Evolutionary conservation across 768 basidiomycete genomes (phyloP), one percentile per base, ranked within the genome.

Genomic region (Phallus indusiatus): DNA sequence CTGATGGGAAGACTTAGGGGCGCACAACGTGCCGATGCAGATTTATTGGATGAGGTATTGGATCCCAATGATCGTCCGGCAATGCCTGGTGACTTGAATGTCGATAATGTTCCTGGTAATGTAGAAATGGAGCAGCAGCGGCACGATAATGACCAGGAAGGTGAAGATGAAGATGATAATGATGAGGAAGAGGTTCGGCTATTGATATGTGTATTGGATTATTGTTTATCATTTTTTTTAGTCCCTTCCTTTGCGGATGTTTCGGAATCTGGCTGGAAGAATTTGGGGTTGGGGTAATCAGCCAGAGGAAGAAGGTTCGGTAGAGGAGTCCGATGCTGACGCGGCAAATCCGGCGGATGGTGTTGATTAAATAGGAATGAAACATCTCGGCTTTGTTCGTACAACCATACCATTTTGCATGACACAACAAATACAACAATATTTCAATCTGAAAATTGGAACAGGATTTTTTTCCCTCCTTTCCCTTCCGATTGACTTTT

Each of bases 181-280:
- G 75, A 64, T 5, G 72, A 76, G 2, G 57, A 59, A 24, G 57
- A 28, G 57, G 37, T n/a, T 35, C 79, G 21, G 84, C 84, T 64
- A 69, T 81, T 73, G 12, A 21, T 21, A 14, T 17, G 8, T 28
- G 1, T 56, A 54, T 28, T 54, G 16, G 18, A 22, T 42, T 50
- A 51, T 17, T 18, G 36, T 52, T 42, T 50, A 51, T 17, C 22
- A 28, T 52, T 24, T n/a, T 54, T 11, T 24, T 3, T 53, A 87
- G 85, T 78, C 82, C 2, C 71, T 88, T 65, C 83, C 84, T 10
- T 68, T 81, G 21, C 78, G 83, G 1, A 67, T 84, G 7, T 67
- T 86, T 1, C 74, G 83, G 11, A 83, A 82, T 64, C 70, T 88
- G 7, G 60, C 88, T 46, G 78, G 77, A 54, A 71, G 83, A 9